Percentiles rank a stretch among this genome's conserved stretches.
Conservation (phyloP, 202 grass and related monocot genomes). For the Schoenoplectus triqueter region DNA sequence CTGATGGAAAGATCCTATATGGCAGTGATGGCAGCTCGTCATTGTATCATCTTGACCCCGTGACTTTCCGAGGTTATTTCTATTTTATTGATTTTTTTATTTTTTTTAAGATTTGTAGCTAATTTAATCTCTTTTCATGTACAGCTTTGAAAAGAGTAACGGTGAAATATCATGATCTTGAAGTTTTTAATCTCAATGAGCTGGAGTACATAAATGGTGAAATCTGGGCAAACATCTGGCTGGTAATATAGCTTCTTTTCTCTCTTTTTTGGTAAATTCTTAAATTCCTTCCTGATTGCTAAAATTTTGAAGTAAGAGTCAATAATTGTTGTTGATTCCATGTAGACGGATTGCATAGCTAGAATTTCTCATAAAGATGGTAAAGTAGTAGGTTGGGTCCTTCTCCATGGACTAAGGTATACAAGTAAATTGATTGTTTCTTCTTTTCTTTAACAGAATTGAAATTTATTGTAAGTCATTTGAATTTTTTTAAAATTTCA, state of each 20-base stretch:
- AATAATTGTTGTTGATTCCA: conserved; percentile 29
- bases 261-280: conserved; percentile 26
- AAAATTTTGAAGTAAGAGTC: conserved; percentile 29
- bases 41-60: conserved; percentile 70
- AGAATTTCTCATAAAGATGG: conserved; percentile 82
- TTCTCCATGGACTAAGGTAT: conserved; percentile 89
- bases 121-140: conserved; percentile 35
- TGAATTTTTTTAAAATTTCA: conserved; percentile 30
- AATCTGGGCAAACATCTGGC: conserved; percentile 98
- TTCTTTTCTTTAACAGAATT: background rate
- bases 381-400: conserved; percentile 68
- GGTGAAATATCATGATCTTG: conserved; percentile 76
- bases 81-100: background rate
- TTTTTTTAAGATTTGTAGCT: conserved; percentile 21
- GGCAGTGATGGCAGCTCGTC: conserved; percentile 88
- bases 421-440: background rate
- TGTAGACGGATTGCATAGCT: conserved; percentile 99
- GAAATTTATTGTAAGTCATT: conserved; percentile 24
- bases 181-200: conserved; percentile 77
- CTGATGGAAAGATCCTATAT: conserved; percentile 90
- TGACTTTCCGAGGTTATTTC: conserved; percentile 45
- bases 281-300: conserved; percentile 19
- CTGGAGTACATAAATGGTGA: conserved; percentile 93
- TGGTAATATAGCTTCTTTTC: conserved; percentile 54
- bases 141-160: conserved; percentile 71